A percentile compares a stretch with the other conserved stretches of the same genome.
These are phyloP conservation scores for Camelina sativa DNA, from an alignment of 345 rosid species.

Conservation along the genomic window DNA sequence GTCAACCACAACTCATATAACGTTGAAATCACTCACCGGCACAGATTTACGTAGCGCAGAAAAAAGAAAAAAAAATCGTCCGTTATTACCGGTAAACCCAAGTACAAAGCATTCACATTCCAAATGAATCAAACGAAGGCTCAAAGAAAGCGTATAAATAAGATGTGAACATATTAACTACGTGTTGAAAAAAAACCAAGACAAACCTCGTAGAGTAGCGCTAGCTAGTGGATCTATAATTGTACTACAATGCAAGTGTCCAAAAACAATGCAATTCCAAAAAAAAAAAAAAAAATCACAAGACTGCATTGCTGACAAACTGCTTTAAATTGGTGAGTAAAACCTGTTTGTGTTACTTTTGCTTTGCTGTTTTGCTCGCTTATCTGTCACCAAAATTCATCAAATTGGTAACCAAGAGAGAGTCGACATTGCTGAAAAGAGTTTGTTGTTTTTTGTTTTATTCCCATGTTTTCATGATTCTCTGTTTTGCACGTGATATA, in stretches of 20 bases:
- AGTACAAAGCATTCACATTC: neutral
- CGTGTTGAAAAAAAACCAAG: constrained; percentile 2
- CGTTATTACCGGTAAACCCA: neutral
- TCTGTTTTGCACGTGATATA: constrained; percentile 12
- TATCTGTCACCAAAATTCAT: neutral
- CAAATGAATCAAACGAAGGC: neutral
- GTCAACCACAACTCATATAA: constrained; percentile 6
- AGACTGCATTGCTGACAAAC: neutral
- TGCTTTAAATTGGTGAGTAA: neutral
- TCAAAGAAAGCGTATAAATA: neutral
- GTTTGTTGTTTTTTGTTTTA: constrained; percentile 2
- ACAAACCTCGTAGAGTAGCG: constrained; percentile 1
- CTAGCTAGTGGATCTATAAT: constrained; percentile 6
- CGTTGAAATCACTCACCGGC: neutral
- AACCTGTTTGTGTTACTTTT: neutral
- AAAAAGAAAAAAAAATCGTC: neutral
- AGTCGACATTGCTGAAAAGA: neutral
- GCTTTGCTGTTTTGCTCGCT: neutral
- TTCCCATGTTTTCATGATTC: neutral
- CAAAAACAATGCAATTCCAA: too few species aligned
- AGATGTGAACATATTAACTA: neutral
- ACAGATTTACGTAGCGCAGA: neutral
- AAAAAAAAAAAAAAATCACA: neutral
- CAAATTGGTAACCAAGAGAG: neutral
- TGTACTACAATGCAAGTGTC: constrained; percentile 6